phyloP scores from a whole-genome alignment of 1,139 yeast species.

The Yamadazyma aaseri region DNA sequence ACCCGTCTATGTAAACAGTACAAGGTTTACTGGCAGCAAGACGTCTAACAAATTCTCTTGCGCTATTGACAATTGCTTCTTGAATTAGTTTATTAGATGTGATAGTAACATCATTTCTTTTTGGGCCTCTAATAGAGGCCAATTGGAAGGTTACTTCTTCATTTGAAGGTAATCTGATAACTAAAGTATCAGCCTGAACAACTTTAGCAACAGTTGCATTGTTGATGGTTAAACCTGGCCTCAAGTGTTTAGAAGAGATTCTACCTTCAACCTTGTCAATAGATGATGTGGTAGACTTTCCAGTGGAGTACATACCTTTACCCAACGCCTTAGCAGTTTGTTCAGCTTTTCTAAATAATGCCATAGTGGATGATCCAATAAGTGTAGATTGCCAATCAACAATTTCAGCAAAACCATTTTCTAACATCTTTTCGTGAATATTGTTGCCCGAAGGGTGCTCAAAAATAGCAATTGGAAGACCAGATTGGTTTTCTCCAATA shows the following conservation, averaged over 20 bases:
- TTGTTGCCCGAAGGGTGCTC: slow-evolving; percentile 73
- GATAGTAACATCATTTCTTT: slow-evolving; percentile 56
- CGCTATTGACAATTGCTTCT: slow-evolving; percentile 56
- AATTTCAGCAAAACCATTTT: slow-evolving; percentile 69
- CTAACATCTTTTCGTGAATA: slow-evolving; percentile 65
- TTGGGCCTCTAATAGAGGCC: slow-evolving; percentile 73
- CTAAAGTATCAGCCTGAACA: slow-evolving; percentile 68
- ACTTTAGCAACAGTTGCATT: slow-evolving; percentile 60
- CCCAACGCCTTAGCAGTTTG: slow-evolving; percentile 62
- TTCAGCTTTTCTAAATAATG: slow-evolving; percentile 62
- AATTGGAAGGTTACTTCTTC: slow-evolving; percentile 64
- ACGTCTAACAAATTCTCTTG: slow-evolving; percentile 71
- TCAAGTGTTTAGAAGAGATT: slow-evolving; percentile 22
- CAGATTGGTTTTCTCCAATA: slow-evolving; percentile 60
- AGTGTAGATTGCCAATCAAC: slow-evolving; percentile 82
- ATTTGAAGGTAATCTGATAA: slow-evolving; percentile 47
- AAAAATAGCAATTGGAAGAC: slow-evolving; percentile 59
- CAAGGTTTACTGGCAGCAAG: slow-evolving; percentile 71
- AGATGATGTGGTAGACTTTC: slow-evolving; percentile 15
- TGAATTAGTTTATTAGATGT: slow-evolving; percentile 39
- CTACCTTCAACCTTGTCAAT: slow-evolving; percentile 10
- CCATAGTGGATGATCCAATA: slow-evolving; percentile 67
- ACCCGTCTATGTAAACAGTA: slow-evolving; percentile 58
- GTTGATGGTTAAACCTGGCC: slow-evolving; percentile 48
- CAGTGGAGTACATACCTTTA: slow-evolving; percentile 58